A percentile compares a stretch with the other conserved stretches of the same genome.
phyloP scores from a whole-genome alignment of 176 grass and related monocot genomes.

The Zizania latifolia region DNA sequence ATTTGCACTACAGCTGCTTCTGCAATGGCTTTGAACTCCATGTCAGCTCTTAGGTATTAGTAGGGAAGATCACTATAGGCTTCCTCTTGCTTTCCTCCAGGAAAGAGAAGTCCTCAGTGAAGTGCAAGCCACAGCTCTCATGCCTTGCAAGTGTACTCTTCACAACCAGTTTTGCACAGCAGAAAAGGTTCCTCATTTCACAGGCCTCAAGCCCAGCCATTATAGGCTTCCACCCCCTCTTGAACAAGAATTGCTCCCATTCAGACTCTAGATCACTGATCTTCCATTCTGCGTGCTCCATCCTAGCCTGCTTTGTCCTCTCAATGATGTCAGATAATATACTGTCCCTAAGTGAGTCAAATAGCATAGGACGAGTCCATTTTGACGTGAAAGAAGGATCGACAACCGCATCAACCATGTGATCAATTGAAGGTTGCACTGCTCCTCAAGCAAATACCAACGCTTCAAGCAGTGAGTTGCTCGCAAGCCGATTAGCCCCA shows the following conservation, averaged over 20 bases:
- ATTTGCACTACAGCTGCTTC: constrained; percentile 61
- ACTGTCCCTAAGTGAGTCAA: constrained; percentile 34
- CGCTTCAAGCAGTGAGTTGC: constrained; percentile 95
- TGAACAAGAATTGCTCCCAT: constrained; percentile 76
- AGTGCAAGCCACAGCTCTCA: constrained; percentile 88
- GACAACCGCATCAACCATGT: constrained; percentile 46
- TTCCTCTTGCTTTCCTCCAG: constrained; percentile 94
- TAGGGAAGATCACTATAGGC: constrained; percentile 85
- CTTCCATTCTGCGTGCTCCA: constrained; percentile 82
- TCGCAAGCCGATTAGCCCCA: constrained; percentile 89
- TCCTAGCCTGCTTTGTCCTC: constrained; percentile 56
- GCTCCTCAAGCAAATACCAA: constrained; percentile 82
- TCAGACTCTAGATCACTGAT: constrained; percentile 84
- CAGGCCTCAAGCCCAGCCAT: constrained; percentile 81
- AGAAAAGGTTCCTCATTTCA: constrained; percentile 92
- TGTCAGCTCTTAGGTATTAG: constrained; percentile 52
- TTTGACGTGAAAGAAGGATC: constrained; percentile 25
- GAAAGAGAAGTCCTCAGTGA: constrained; percentile 86
- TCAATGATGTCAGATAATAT: constrained; percentile 45
- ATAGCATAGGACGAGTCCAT: constrained; percentile 59
- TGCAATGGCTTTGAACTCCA: constrained; percentile 95
- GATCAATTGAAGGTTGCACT: constrained; percentile 77
- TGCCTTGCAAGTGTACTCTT: constrained; percentile 76
- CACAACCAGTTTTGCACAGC: constrained; percentile 78
- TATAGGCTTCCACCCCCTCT: constrained; percentile 64